Base-by-base conservation (phyloP, 208 protist species). In the Crithidia mellificae region DNA sequence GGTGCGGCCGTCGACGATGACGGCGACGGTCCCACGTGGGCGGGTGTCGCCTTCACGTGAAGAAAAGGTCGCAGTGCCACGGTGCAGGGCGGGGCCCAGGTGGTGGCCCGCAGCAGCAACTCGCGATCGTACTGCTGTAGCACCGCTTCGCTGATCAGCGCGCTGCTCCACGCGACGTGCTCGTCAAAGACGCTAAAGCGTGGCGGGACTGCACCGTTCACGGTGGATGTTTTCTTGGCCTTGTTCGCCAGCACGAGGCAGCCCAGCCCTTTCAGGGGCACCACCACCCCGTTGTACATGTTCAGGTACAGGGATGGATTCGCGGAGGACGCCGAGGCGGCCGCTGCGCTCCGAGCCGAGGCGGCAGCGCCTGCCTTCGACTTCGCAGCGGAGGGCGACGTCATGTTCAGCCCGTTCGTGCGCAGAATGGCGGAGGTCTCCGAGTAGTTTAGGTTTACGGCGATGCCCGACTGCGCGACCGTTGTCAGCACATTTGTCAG, bases 231-330 rank as follows among this genome's bases (percentile, higher is more conserved):
- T 44, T 20, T 22, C 47, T 53, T 67, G 9, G 24, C 63, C 54
- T 92, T 92, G 44, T 92, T 81, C 29, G 83, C 85, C 14, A 95
- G 52, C 19, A 95, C 53, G 19, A 91, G 55, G 66, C 86, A 92
- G 1, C 85, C 88, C 14, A 83, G 75, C 39, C 80, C 72, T 22
- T 74, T 67, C 15, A 93, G 63, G 24, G 87, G 87, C 49, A 93
- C 55, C 24, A 89, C 51, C 15, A 92, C 57, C 24, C 76, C 80
- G 49, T 66, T 83, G 54, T 67, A 59, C 22, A 85, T 72, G 65
- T 81, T 63, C 22, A 86, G 30, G 44, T 64, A 51, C 36, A 53
- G 19, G 9, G 58, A 64, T 8, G 41, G 27, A 11, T 51, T 27
- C 2, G 17, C 29, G 7, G 25, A 2, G 20, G 39, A 14, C 14